Base-by-base conservation (phyloP, 1,284 basidiomycete genomes). In the Ustilago lituana region DNA sequence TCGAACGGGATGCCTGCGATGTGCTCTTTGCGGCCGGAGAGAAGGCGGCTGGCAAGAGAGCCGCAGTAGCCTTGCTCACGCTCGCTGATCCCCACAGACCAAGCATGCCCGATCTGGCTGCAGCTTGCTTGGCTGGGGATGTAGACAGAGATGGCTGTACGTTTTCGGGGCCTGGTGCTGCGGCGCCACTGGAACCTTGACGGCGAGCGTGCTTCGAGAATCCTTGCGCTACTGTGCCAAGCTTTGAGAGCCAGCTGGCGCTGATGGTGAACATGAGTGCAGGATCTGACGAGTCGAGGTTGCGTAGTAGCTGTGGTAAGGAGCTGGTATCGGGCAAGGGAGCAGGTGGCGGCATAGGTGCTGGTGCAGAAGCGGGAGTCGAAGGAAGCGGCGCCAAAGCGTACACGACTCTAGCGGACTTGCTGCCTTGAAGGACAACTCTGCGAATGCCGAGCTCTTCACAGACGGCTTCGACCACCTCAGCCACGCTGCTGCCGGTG, bases 381-480 rank as follows among this genome's bases (percentile, higher is more conserved):
- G 50, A 19, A 39, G 63, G 66, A 19, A 75, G 51, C 29, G 60
- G 52, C 22, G 68, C 61, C 4, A 76, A 26, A 3, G 66, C 72
- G 32, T 82, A 82, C 33, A 82, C 76, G 15, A 83, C 76, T n/a
- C 78, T 59, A 17, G 79, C 79, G 11, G 76, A 76, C 61, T 81
- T 82, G 54, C 76, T 76, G 0, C 82, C 82, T 24, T 80, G 75
- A 8, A 78, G 59, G 11, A 82, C 73, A 1, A 85, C 83, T 74
- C 86, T 89, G 6, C 88, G 84, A 24, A 93, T 83, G 5, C 91
- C 91, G 12, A 93, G 85, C 76, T 91, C 88, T 40, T 87, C 87
- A 22, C 87, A 77, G 7, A 90, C 82, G 14, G 79, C 74, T 32
- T 87, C 83, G 40, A 91, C 80, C 1, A 68, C 38, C 17, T 75